Evolutionary conservation across 805 yeast species (phyloP).

Genomic region (Saturnispora halmiae): DNA sequence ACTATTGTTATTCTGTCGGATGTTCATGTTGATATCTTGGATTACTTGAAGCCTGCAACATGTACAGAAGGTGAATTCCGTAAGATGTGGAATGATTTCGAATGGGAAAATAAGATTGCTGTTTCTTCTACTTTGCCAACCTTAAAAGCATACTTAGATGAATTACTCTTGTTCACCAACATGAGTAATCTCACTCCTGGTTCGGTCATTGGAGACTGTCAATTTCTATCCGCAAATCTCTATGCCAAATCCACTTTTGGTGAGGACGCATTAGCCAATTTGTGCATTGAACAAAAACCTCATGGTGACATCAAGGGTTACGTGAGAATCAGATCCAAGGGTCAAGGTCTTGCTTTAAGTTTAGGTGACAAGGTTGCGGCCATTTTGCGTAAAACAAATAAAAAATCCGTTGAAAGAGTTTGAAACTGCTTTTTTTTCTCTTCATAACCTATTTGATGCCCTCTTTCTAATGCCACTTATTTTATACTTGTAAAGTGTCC

Average conservation of each 20-base stretch:
- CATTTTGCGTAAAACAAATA: constrained; percentile 52
- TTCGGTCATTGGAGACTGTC: constrained; percentile 83
- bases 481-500: too few relatives aligned
- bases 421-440: too few relatives aligned
- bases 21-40: constrained; percentile 94
- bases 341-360: constrained; percentile 92
- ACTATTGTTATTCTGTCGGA: constrained; percentile 89
- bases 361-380: constrained; percentile 91
- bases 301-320: constrained; percentile 81
- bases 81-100: constrained; percentile 98
- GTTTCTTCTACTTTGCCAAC: constrained; percentile 61
- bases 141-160: constrained; percentile 69
- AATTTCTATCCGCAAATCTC: constrained; percentile 86
- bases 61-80: constrained; percentile 88
- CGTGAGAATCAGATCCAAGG: constrained; percentile 92
- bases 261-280: constrained; percentile 93
- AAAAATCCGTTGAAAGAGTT: constrained; percentile 5
- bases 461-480: too few relatives aligned
- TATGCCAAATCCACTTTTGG: constrained; percentile 92
- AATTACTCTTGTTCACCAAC: constrained; percentile 72
- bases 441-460: too few relatives aligned
- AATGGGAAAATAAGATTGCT: constrained; percentile 97
- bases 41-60: constrained; percentile 90
- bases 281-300: constrained; percentile 78
- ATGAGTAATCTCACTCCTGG: constrained; percentile 92